A percentile compares a stretch with the other conserved stretches of the same genome.
phyloP scores from a whole-genome alignment of 1,284 basidiomycete genomes.

The Rugosomyces carneus region DNA sequence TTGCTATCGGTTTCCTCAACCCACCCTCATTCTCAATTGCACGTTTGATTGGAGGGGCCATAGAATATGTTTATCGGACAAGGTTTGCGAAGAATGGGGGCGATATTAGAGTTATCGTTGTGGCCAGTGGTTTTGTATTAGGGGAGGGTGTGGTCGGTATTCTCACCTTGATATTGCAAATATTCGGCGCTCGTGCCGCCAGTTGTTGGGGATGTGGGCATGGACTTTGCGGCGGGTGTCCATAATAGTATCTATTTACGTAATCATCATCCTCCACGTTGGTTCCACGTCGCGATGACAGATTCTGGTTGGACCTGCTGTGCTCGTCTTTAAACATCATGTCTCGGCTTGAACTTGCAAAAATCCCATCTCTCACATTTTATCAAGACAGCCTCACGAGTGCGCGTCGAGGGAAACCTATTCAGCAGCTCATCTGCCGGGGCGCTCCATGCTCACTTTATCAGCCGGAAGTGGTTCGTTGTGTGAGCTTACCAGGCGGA shows the following conservation, averaged over 20 bases:
- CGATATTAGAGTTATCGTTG: slow-evolving; percentile 76
- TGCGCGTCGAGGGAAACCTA: slow-evolving; percentile 57
- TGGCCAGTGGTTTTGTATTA: slow-evolving; percentile 93
- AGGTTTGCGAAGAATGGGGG: slow-evolving; percentile 41
- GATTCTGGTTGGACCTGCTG: background rate
- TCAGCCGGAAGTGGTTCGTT: slow-evolving; percentile 83
- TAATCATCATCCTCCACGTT: slow-evolving; percentile 18
- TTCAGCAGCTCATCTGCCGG: slow-evolving; percentile 77
- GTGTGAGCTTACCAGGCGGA: slow-evolving; percentile 68
- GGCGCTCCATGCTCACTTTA: slow-evolving; percentile 73
- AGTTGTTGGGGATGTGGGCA: slow-evolving; percentile 84
- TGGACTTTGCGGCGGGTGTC: slow-evolving; percentile 67
- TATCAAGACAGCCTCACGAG: slow-evolving; percentile 65
- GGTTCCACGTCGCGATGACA: slow-evolving; percentile 23
- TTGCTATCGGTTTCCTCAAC: slow-evolving; percentile 89
- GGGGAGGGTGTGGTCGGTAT: slow-evolving; percentile 92
- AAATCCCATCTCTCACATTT: slow-evolving; percentile 75
- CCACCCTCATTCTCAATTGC: slow-evolving; percentile 94
- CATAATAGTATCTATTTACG: slow-evolving; percentile 23
- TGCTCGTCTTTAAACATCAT: slow-evolving; percentile 28
- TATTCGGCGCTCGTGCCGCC: slow-evolving; percentile 63
- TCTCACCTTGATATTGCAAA: slow-evolving; percentile 70
- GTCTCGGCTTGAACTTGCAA: slow-evolving; percentile 63
- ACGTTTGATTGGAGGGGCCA: slow-evolving; percentile 81
- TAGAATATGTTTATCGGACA: slow-evolving; percentile 67